Percentiles rank a stretch among this genome's conserved stretches.
These are phyloP conservation scores for Neurospora africana DNA, from an alignment of 495 filamentous ascomycete genomes.

Conservation along the genomic window DNA sequence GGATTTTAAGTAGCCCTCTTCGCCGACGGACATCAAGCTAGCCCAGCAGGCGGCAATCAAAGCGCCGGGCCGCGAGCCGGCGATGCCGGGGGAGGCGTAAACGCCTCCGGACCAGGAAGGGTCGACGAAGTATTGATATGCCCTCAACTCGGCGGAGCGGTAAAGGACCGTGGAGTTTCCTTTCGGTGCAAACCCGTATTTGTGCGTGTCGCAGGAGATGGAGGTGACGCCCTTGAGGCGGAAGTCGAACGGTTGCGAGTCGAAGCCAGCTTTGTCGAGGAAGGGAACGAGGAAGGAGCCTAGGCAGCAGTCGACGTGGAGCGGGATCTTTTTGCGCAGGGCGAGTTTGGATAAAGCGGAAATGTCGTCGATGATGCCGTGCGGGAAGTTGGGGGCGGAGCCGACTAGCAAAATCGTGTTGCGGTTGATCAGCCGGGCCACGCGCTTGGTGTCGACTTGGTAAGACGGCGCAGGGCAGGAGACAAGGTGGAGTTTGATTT, in stretches of 20 bases:
- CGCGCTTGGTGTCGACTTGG: constrained; percentile 66
- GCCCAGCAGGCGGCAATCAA: constrained; percentile 94
- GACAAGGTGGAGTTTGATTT: constrained; percentile 87
- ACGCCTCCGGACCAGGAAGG: constrained; percentile 94
- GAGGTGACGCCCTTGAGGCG: constrained; percentile 83
- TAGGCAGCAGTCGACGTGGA: constrained; percentile 96
- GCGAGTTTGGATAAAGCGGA: constrained; percentile 75
- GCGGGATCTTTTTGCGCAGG: constrained; percentile 61
- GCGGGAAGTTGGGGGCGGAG: constrained; percentile 93
- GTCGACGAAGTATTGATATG: constrained; percentile 91
- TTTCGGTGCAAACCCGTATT: constrained; percentile 98
- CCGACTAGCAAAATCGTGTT: constrained; percentile 97
- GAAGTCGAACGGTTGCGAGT: constrained; percentile 84
- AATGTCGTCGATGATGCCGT: constrained; percentile 96
- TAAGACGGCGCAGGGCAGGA: constrained; percentile 75
- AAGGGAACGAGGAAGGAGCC: constrained; percentile 91
- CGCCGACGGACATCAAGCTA: constrained; percentile 74
- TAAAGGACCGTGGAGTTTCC: constrained; percentile 90
- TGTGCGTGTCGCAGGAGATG: constrained; percentile 95
- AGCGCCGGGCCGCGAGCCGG: constrained; percentile 84
- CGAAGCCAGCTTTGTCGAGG: constrained; percentile 84
- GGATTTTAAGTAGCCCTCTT: constrained; percentile 76
- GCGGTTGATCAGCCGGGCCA: constrained; percentile 79
- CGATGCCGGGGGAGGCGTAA: constrained; percentile 83
- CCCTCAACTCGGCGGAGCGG: constrained; percentile 63